Evolutionary conservation across 306 rosid species (phyloP), one percentile per base, ranked within the genome.

Genomic region (Quillaja saponaria): DNA sequence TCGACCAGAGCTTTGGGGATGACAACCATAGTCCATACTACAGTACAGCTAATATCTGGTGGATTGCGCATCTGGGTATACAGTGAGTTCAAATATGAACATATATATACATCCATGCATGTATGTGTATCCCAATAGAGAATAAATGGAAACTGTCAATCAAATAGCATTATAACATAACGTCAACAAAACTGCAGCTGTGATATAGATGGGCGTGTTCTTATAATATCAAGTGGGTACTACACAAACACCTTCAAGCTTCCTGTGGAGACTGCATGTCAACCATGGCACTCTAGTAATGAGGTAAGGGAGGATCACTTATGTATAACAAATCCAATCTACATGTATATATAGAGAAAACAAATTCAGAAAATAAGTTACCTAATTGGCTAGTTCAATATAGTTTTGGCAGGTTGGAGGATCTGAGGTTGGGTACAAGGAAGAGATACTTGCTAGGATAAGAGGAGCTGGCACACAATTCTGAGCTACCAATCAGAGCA

Each of bases 391-490:
- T 25, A 4, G 45, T 61, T 7, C 52, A 25, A 52, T 25, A 28
- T 50, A 60, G 19, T 31, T 39, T 3, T 62, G 66, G 34, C 70
- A 85, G 88, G 79, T 85, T 58, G 92, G 92, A 82, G 92, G 86
- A 39, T 82, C 80, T 47, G 76, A 78, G 9, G 58, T 72, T 48
- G 82, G 76, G 68, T 85, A 85, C 77, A 64, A 72, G 53, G 92
- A 84, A 45, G 55, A 82, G 54, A 57, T 82, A 42, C 64, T 85
- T 19, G 4, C 74, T 13, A 85, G 81, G 1, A 64, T 85, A 33
- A 80, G 86, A 58, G 92, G 79, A 61, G 86, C 92, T 9, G 92
- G 12, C 88, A 85, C 63, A 55, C 31, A 73, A 86, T 82, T 77
- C 88, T 88, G 50, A 82, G 82, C 72, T 47, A 69, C 66, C 86